Evolutionary conservation across 2,329 filamentous ascomycete species (phyloP).

Genomic region (Cadophora gregata): DNA sequence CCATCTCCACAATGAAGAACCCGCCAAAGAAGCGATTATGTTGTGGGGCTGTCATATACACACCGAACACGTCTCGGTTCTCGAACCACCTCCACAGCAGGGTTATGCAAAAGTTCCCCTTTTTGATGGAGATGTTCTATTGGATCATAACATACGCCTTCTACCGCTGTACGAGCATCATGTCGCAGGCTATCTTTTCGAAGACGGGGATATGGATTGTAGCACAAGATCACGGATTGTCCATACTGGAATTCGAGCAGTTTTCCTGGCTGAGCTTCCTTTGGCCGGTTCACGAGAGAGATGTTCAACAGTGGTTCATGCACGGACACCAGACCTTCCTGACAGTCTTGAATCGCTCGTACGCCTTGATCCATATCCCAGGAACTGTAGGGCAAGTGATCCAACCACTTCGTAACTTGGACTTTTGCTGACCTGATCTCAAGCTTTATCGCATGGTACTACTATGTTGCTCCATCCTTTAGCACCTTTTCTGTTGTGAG

Average conservation of each 20-base stretch:
- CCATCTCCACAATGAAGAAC: slow-evolving; percentile 40
- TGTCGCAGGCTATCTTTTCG: slow-evolving; percentile 45
- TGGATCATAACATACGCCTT: slow-evolving; percentile 59
- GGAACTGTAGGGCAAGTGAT: slow-evolving; percentile 60
- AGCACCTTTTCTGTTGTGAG: slow-evolving; percentile 52
- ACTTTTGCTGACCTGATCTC: slow-evolving; percentile 26
- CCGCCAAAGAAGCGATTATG: slow-evolving; percentile 57
- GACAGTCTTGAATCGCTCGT: slow-evolving; percentile 62
- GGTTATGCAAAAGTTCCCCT: slow-evolving; percentile 69
- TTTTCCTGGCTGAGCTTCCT: slow-evolving; percentile 55
- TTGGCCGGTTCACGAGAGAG: slow-evolving; percentile 57
- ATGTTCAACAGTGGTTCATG: slow-evolving; percentile 63
- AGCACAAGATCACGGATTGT: slow-evolving; percentile 60
- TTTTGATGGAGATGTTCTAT: slow-evolving; percentile 71
- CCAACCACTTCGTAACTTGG: neutral
- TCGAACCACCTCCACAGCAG: slow-evolving; percentile 64
- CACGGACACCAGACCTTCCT: slow-evolving; percentile 57
- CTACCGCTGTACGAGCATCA: slow-evolving; percentile 41
- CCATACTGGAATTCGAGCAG: slow-evolving; percentile 61
- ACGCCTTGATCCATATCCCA: slow-evolving; percentile 65
- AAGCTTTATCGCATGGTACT: slow-evolving; percentile 69
- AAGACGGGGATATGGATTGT: slow-evolving; percentile 57
- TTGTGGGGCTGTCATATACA: slow-evolving; percentile 56
- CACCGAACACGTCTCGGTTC: slow-evolving; percentile 67
- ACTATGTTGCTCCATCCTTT: slow-evolving; percentile 60